Conservation (phyloP, 352 stramenopile species). For the Blastocystis sp. region DNA sequence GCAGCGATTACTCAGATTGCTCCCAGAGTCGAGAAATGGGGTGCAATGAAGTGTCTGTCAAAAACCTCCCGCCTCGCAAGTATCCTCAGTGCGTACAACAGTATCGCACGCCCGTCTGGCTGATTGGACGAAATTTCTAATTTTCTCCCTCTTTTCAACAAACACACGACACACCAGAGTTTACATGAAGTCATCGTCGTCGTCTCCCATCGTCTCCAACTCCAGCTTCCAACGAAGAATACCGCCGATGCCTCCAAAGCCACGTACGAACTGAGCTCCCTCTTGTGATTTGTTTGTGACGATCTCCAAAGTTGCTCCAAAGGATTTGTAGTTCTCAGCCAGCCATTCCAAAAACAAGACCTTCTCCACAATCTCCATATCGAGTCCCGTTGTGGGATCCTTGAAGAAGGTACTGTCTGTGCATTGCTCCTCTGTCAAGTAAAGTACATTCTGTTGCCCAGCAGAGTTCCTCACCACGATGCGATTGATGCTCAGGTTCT, state of each 20-base stretch:
- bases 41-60: not conserved
- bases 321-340: slow-evolving; percentile 98
- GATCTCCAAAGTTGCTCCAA: slow-evolving; percentile 95
- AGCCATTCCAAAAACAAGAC: slow-evolving; percentile 96
- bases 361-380: slow-evolving; percentile 93
- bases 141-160: not conserved
- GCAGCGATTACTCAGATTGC: not conserved
- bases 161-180: not conserved
- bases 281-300: slow-evolving; percentile 92
- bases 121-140: not conserved
- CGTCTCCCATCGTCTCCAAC: slow-evolving; percentile 91
- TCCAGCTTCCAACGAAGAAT: slow-evolving; percentile 97
- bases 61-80: not conserved
- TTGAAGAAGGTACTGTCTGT: slow-evolving; percentile 88
- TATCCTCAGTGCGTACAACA: not conserved
- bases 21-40: not conserved
- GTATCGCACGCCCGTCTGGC: not conserved
- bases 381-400: slow-evolving; percentile 83
- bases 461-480: slow-evolving; percentile 88
- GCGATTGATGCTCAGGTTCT: slow-evolving; percentile 91
- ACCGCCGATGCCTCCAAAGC: slow-evolving; percentile 96
- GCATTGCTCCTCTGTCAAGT: slow-evolving; percentile 77
- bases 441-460: slow-evolving; percentile 73
- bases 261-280: slow-evolving; percentile 97
- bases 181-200: slow-evolving; percentile 62